A percentile compares a stretch with the other conserved stretches of the same genome.
Conservation (phyloP, 495 filamentous ascomycete genomes). For the Patellaria atrata region DNA sequence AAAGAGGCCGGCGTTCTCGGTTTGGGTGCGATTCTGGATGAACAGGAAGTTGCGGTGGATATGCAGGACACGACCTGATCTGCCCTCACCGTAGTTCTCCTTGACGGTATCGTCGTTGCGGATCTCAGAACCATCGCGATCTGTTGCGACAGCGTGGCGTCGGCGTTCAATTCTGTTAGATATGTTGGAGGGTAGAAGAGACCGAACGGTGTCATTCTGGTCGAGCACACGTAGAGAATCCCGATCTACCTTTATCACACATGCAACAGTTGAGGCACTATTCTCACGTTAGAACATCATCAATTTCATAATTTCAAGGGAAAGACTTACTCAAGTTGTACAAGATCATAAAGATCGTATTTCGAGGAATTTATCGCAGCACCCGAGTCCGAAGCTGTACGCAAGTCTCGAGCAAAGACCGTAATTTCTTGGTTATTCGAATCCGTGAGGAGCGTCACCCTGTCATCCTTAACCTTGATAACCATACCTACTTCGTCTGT, state of each 20-base stretch:
- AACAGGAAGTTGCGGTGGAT: slow-evolving; percentile 85
- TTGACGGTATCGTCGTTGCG: slow-evolving; percentile 81
- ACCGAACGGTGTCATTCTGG: slow-evolving; percentile 70
- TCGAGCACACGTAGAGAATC: slow-evolving; percentile 83
- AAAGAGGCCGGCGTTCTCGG: slow-evolving; percentile 79
- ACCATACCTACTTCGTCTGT: slow-evolving; percentile 95
- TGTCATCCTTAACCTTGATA: slow-evolving; percentile 76
- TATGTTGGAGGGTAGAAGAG: slow-evolving; percentile 79
- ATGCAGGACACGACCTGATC: slow-evolving; percentile 76
- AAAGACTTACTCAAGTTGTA: slow-evolving; percentile 68
- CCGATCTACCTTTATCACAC: slow-evolving; percentile 86
- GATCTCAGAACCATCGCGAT: slow-evolving; percentile 88
- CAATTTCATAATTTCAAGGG: not conserved
- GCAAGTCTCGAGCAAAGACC: slow-evolving; percentile 93
- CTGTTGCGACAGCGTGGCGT: slow-evolving; percentile 74
- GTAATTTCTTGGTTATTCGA: slow-evolving; percentile 85
- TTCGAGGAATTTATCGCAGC: slow-evolving; percentile 64
- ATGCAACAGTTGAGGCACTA: slow-evolving; percentile 73
- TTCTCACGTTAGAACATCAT: slow-evolving; percentile 24
- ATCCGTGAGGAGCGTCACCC: slow-evolving; percentile 83
- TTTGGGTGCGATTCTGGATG: slow-evolving; percentile 65
- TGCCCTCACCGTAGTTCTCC: slow-evolving; percentile 71
- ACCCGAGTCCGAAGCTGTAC: slow-evolving; percentile 81
- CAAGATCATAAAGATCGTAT: slow-evolving; percentile 83
- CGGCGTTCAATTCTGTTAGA: slow-evolving; percentile 70